Evolutionary conservation across 1,284 basidiomycete genomes (phyloP).

Genomic region (Pseudozyma sp.): DNA sequence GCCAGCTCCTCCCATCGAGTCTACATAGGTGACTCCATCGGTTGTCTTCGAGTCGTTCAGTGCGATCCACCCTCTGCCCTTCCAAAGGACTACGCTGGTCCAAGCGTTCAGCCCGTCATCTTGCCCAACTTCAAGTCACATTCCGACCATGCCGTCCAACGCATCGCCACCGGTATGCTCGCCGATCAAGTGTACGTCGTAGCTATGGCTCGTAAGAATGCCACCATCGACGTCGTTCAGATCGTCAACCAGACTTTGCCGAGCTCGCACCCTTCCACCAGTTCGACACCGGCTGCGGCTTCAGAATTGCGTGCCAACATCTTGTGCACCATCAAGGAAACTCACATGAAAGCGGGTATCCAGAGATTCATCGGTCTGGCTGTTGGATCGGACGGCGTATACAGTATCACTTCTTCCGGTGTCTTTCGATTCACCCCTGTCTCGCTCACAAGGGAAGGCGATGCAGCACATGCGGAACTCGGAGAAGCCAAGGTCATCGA

Average conservation of each 20-base stretch:
- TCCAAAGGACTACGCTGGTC: slow-evolving; percentile 29
- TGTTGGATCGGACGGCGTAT: slow-evolving; percentile 45
- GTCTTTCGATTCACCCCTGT: slow-evolving; percentile 47
- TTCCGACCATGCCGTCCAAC: slow-evolving; percentile 45
- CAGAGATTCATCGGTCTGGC: slow-evolving; percentile 58
- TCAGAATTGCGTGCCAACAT: slow-evolving; percentile 31
- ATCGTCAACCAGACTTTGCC: slow-evolving; percentile 26
- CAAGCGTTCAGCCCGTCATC: slow-evolving; percentile 33
- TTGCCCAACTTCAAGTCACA: slow-evolving; percentile 48
- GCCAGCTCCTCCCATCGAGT: slow-evolving; percentile 40
- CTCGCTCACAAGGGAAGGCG: background rate
- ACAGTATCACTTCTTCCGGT: slow-evolving; percentile 51
- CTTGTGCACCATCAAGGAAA: slow-evolving; percentile 44
- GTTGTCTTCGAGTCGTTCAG: slow-evolving; percentile 48
- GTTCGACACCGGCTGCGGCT: slow-evolving; percentile 15
- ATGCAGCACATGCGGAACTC: background rate
- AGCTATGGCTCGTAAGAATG: slow-evolving; percentile 57
- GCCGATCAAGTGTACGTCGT: slow-evolving; percentile 32
- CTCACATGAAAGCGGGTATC: slow-evolving; percentile 55
- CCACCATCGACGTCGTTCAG: slow-evolving; percentile 54
- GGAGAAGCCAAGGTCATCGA: slow-evolving; percentile 28
- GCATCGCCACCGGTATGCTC: slow-evolving; percentile 44
- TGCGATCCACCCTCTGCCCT: slow-evolving; percentile 28
- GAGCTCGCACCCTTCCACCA: slow-evolving; percentile 10
- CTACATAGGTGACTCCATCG: slow-evolving; percentile 50